Evolutionary conservation across 768 basidiomycete genomes (phyloP).

Genomic region (Boletus pseudo-olivaceus): DNA sequence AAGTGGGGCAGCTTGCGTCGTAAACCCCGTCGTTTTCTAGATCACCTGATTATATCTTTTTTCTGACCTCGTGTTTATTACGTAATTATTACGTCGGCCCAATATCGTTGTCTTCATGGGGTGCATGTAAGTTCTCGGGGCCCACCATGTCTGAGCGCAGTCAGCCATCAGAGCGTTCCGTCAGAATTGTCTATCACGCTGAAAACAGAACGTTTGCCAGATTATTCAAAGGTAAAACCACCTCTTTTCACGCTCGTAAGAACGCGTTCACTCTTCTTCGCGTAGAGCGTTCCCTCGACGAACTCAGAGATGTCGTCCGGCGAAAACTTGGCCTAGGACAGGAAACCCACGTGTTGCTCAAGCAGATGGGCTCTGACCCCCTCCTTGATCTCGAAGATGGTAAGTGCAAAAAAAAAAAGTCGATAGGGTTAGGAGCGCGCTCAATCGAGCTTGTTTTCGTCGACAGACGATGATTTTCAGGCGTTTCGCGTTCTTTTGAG

Average conservation of each 20-base stretch:
- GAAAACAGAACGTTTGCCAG: constrained; percentile 37
- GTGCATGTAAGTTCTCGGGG: not conserved
- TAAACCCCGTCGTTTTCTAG: too few species aligned
- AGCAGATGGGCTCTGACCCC: constrained; percentile 52
- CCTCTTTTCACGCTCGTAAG: not conserved
- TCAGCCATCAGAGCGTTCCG: not conserved
- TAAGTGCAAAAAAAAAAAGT: constrained; percentile 23
- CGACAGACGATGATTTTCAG: constrained; percentile 73
- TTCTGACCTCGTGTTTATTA: not conserved
- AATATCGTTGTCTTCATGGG: too few species aligned
- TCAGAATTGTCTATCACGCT: constrained; percentile 38
- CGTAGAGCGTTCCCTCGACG: constrained; percentile 58
- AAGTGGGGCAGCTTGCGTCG: too few species aligned
- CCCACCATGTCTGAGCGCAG: constrained; percentile 10
- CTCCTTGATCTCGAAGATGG: constrained; percentile 76
- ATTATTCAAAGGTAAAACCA: constrained; percentile 38
- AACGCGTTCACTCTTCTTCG: constrained; percentile 5
- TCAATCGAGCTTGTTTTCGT: not conserved
- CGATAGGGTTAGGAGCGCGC: not conserved
- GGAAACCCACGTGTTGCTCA: constrained; percentile 36
- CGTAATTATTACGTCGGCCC: constrained; percentile 6
- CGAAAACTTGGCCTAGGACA: constrained; percentile 54
- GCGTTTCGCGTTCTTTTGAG: constrained; percentile 56
- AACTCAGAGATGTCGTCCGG: constrained; percentile 54
- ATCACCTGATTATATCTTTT: too few species aligned